phyloP scores from a whole-genome alignment of 257 asterid genomes.

The Solanum chiquidenum region DNA sequence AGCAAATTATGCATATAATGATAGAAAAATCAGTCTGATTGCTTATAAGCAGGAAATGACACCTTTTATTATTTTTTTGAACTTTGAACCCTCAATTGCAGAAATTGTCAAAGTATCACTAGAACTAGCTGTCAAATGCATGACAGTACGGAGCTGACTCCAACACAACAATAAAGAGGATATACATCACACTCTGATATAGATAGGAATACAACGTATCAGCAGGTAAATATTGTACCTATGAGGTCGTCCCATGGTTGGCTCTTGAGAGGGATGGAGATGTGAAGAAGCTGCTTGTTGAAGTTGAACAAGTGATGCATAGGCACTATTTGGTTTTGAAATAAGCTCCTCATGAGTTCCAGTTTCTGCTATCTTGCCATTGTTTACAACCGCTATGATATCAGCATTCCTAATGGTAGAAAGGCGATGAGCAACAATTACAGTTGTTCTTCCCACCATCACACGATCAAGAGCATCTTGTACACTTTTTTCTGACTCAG shows the following conservation, averaged over 20 bases:
- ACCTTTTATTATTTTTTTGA: neutral
- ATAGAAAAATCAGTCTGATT: neutral
- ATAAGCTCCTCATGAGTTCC: slow-evolving; percentile 94
- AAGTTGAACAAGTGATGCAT: slow-evolving; percentile 77
- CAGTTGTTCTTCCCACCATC: slow-evolving; percentile 89
- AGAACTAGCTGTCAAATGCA: neutral
- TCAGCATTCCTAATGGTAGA: slow-evolving; percentile 92
- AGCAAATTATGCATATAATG: neutral
- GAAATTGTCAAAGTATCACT: neutral
- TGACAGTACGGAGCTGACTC: neutral
- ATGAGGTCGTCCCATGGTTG: slow-evolving; percentile 45
- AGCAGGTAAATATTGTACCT: slow-evolving; percentile 27
- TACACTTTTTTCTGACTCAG: slow-evolving; percentile 89
- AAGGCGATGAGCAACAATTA: slow-evolving; percentile 85
- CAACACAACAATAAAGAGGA: neutral
- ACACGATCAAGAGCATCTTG: slow-evolving; percentile 97
- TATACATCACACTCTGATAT: neutral
- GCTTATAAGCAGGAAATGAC: neutral
- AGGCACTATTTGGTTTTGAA: slow-evolving; percentile 63
- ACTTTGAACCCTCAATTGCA: neutral
- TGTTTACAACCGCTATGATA: slow-evolving; percentile 72
- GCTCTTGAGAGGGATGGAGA: slow-evolving; percentile 61
- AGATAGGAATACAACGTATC: neutral
- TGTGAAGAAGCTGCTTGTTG: slow-evolving; percentile 66
- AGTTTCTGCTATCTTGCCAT: slow-evolving; percentile 63